A percentile compares a stretch with the other conserved stretches of the same genome.
Evolutionary conservation across 352 stramenopile genomes (phyloP).

Genomic region (Phytopythium montanum): DNA sequence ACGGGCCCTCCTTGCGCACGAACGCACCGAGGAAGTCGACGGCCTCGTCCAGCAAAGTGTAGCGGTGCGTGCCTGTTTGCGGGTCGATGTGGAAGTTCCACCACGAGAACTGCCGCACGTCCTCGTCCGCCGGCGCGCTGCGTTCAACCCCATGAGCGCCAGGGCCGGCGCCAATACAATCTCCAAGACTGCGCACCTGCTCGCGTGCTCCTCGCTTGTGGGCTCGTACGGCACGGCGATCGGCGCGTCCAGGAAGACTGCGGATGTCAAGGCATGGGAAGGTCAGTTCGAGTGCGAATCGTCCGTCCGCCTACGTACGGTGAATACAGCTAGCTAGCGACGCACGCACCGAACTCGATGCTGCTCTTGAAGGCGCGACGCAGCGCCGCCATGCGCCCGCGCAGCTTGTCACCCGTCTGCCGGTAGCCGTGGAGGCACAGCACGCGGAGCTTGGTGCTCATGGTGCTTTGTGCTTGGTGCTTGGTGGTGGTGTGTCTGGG

Average conservation of each 20-base stretch:
- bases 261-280: neutral
- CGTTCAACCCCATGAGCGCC: constrained; percentile 5
- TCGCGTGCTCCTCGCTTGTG: constrained; percentile 44
- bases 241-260: constrained; percentile 76
- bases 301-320: too few relatives aligned
- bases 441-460: constrained; percentile 61
- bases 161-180: neutral
- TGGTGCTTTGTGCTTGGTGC: too few relatives aligned
- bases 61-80: constrained; percentile 32
- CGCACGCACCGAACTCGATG: constrained; percentile 69
- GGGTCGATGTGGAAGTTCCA: constrained; percentile 57
- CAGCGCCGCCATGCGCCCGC: constrained; percentile 66
- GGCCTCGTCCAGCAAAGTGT: constrained; percentile 52
- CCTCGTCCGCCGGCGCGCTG: constrained; percentile 30
- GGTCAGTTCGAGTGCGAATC: neutral
- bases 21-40: constrained; percentile 66
- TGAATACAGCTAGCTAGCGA: too few relatives aligned
- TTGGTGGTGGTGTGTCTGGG: too few relatives aligned
- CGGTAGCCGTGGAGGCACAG: constrained; percentile 86
- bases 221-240: constrained; percentile 71
- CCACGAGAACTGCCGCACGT: constrained; percentile 69
- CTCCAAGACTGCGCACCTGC: constrained; percentile 22
- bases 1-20: constrained; percentile 68
- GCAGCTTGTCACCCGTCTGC: constrained; percentile 72
- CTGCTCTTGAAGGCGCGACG: constrained; percentile 71